A percentile compares a stretch with the other conserved stretches of the same genome.
Evolutionary conservation across 768 basidiomycete genomes (phyloP).

Genomic region (Leccinum ochraceum): DNA sequence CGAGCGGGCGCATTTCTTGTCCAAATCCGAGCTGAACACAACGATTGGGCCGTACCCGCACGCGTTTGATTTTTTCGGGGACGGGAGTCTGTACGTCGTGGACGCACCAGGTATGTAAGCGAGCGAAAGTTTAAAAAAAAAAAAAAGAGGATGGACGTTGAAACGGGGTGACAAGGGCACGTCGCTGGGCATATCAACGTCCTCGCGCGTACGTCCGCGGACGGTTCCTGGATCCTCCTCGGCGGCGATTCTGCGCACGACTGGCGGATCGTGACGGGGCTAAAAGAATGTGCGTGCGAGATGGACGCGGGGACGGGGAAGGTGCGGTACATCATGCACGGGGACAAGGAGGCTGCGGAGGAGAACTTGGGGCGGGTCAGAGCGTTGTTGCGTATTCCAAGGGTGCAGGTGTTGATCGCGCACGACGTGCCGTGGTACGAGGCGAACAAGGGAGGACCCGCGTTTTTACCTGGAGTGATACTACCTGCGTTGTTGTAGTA

Average conservation of each 20-base stretch:
- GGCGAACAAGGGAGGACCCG: constrained; percentile 41
- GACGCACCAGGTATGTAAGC: constrained; percentile 46
- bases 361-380: constrained; percentile 43
- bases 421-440: constrained; percentile 57
- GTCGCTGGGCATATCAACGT: constrained; percentile 55
- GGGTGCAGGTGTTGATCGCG: constrained; percentile 50
- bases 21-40: constrained; percentile 31
- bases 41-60: constrained; percentile 52
- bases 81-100: constrained; percentile 59
- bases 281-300: constrained; percentile 38
- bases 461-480: constrained; percentile 36
- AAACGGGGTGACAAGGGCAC: constrained; percentile 37
- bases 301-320: constrained; percentile 25
- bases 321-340: constrained; percentile 42
- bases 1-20: constrained; percentile 42
- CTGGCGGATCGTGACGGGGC: constrained; percentile 49
- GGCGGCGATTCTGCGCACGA: constrained; percentile 60
- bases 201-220: constrained; percentile 52
- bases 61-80: constrained; percentile 54
- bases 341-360: constrained; percentile 43
- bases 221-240: constrained; percentile 56
- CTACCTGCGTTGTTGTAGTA: not conserved
- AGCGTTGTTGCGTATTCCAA: constrained; percentile 37
- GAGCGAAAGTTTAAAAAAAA: too few relatives aligned
- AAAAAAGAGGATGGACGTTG: not conserved